Evolutionary conservation across 1,284 basidiomycete genomes (phyloP).

Genomic region (Hemileia vastatrix): DNA sequence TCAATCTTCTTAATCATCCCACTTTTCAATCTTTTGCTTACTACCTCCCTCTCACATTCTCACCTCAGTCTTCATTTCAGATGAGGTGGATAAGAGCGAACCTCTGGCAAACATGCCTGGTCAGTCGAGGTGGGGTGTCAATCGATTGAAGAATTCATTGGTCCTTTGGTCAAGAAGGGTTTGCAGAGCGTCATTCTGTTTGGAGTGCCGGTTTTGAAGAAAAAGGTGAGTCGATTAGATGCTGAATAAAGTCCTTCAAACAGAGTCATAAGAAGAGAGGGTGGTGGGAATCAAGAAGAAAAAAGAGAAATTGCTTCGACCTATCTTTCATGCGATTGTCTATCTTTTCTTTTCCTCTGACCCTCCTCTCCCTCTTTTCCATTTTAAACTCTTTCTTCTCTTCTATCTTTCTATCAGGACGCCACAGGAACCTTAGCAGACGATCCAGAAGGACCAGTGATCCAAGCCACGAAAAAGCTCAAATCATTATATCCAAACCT

Average conservation of each 20-base stretch:
- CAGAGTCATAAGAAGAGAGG: too few species aligned
- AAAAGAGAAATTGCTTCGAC: too few species aligned
- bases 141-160: slow-evolving; percentile 79
- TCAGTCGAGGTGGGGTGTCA: slow-evolving; percentile 78
- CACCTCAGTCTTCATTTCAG: slow-evolving; percentile 97
- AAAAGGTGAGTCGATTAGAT: slow-evolving; percentile 57
- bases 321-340: too few species aligned
- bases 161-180: slow-evolving; percentile 79
- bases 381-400: too few species aligned
- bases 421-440: slow-evolving; percentile 74
- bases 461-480: slow-evolving; percentile 72
- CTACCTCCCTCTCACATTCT: too few species aligned
- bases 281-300: too few species aligned
- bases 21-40: too few species aligned
- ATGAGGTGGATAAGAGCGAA: slow-evolving; percentile 72
- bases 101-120: slow-evolving; percentile 68
- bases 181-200: slow-evolving; percentile 88
- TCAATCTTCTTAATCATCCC: too few species aligned
- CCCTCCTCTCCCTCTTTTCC: too few species aligned
- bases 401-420: slow-evolving; percentile 53
- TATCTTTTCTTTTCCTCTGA: too few species aligned
- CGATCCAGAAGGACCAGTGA: slow-evolving; percentile 80
- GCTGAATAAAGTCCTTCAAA: neutral
- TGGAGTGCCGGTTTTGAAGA: slow-evolving; percentile 76
- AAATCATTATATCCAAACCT: slow-evolving; percentile 66